Evolutionary conservation across 805 yeast species (phyloP).

Genomic region (Lipomyces chichibuensis): DNA sequence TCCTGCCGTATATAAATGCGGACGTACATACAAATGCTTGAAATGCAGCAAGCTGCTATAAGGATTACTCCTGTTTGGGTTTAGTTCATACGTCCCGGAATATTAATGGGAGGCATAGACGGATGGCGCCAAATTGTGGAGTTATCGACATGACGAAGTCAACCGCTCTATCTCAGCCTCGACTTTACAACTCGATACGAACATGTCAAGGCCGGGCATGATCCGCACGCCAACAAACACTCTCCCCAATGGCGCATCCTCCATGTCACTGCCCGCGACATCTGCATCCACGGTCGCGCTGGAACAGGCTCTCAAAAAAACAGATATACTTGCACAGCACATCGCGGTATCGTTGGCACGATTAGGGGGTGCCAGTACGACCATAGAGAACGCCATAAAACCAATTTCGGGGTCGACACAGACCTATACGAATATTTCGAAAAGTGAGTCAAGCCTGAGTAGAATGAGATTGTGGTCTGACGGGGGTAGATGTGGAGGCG

Average conservation of each 20-base stretch:
- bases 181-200: neutral
- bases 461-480: conserved; percentile 47
- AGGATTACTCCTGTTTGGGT: too few relatives aligned
- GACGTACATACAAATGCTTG: too few relatives aligned
- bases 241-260: neutral
- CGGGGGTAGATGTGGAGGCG: conserved; percentile 23
- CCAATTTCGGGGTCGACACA: conserved; percentile 72
- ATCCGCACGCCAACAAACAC: neutral
- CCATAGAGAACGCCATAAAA: conserved; percentile 64
- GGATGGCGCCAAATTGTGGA: too few relatives aligned
- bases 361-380: conserved; percentile 57
- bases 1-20: too few relatives aligned
- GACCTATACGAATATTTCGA: conserved; percentile 56
- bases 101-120: too few relatives aligned
- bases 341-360: conserved; percentile 59
- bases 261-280: neutral
- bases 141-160: too few relatives aligned
- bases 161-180: too few relatives aligned
- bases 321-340: conserved; percentile 57
- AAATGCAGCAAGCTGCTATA: too few relatives aligned
- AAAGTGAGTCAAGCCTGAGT: conserved; percentile 52
- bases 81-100: too few relatives aligned
- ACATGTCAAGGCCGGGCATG: conserved; percentile 21
- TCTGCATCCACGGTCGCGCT: conserved; percentile 42
- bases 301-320: conserved; percentile 67